Conservation (phyloP, 352 stramenopile species). For the Hyaloperonospora brassicae region DNA sequence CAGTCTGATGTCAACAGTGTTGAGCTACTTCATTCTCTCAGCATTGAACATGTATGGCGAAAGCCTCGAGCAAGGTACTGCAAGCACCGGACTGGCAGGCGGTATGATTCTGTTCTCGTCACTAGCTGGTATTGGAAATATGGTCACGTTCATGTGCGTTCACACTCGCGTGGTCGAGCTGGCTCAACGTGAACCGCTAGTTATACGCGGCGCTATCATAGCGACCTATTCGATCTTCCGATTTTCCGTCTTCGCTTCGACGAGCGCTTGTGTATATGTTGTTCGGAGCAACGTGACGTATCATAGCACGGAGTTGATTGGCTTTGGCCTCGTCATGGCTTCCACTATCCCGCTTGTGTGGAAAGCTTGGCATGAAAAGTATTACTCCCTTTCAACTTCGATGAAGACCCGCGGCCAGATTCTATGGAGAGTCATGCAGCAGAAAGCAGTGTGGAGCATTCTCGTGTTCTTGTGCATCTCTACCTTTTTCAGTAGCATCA, state of each 20-base stretch:
- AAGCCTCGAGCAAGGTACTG: slow-evolving; percentile 4
- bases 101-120: slow-evolving; percentile 19
- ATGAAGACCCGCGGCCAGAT: slow-evolving; percentile 35
- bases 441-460: slow-evolving; percentile 44
- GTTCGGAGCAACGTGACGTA: slow-evolving; percentile 4
- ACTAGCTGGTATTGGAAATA: slow-evolving; percentile 26
- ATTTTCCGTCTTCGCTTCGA: slow-evolving; percentile 23
- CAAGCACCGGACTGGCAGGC: slow-evolving; percentile 11
- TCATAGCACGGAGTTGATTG: slow-evolving; percentile 17
- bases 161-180: slow-evolving; percentile 38
- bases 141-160: slow-evolving; percentile 30
- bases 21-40: slow-evolving; percentile 26
- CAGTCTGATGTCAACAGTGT: slow-evolving; percentile 27
- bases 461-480: slow-evolving; percentile 45
- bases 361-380: slow-evolving; percentile 37
- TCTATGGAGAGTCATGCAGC: slow-evolving; percentile 47
- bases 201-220: slow-evolving; percentile 28
- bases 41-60: slow-evolving; percentile 21
- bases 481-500: slow-evolving; percentile 33
- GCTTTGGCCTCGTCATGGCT: slow-evolving; percentile 27
- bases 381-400: slow-evolving; percentile 33
- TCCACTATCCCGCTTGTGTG: slow-evolving; percentile 29
- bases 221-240: slow-evolving; percentile 39
- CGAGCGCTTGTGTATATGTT: slow-evolving; percentile 16
- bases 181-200: slow-evolving; percentile 34